phyloP scores from a whole-genome alignment of 1,139 yeast species.

The Meyerozyma smithsonii region DNA sequence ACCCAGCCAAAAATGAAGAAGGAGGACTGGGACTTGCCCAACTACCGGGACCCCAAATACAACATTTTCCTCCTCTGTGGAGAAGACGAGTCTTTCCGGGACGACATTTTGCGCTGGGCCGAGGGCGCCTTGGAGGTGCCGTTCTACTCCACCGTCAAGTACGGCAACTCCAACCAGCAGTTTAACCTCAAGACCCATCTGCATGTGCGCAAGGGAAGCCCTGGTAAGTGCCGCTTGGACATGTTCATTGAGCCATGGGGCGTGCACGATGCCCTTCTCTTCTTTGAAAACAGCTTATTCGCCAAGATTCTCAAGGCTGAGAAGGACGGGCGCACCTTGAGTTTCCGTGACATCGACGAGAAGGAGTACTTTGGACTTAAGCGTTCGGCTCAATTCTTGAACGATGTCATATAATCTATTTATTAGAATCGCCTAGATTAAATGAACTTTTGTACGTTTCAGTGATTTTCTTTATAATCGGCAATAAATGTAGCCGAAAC shows the following conservation, averaged over 20 bases:
- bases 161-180: constrained; percentile 23
- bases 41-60: constrained; percentile 21
- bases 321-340: constrained; percentile 5
- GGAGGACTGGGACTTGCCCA: constrained; percentile 34
- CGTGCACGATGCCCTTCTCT: constrained; percentile 34
- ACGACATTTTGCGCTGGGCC: constrained; percentile 36
- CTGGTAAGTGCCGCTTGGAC: constrained; percentile 14
- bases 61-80: constrained; percentile 33
- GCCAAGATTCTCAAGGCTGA: constrained; percentile 1
- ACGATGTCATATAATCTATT: constrained; percentile 2
- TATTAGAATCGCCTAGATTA: not conserved
- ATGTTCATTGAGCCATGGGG: constrained; percentile 42
- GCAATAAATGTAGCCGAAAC: too few species aligned
- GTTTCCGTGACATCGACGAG: constrained; percentile 6
- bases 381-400: constrained; percentile 9
- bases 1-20: constrained; percentile 12
- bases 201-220: constrained; percentile 12
- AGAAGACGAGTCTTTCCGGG: constrained; percentile 43
- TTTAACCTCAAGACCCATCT: constrained; percentile 16
- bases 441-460: not conserved
- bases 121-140: constrained; percentile 29
- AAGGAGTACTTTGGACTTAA: constrained; percentile 9
- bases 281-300: constrained; percentile 24
- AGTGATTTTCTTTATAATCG: too few species aligned
- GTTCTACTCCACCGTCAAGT: constrained; percentile 15